Evolutionary conservation across 1,139 yeast genomes (phyloP).

Genomic region (Blastobotrys apis): DNA sequence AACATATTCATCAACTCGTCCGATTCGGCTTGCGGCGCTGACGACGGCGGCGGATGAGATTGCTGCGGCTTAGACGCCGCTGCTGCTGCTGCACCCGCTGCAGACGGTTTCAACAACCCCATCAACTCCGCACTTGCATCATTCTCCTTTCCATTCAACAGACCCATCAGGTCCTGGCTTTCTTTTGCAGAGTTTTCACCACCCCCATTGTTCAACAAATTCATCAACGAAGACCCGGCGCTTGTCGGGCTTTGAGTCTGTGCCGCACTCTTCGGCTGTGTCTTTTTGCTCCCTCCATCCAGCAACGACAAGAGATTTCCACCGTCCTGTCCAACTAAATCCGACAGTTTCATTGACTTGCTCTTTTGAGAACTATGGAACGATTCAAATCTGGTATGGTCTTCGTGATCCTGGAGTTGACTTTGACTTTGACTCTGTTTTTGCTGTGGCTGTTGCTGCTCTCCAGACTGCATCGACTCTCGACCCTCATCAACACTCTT

Average conservation of each 20-base stretch:
- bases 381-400: not conserved
- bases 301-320: not conserved
- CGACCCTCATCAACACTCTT: not conserved
- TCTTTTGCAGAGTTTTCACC: no score
- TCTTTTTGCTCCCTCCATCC: not conserved
- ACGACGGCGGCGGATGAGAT: no score
- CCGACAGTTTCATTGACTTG: not conserved
- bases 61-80: not conserved
- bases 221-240: no score
- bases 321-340: not conserved
- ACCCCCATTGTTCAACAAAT: not conserved
- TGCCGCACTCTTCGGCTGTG: no score
- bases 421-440: not conserved
- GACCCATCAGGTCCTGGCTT: conserved; percentile 7
- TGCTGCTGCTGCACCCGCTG: not conserved
- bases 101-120: conserved; percentile 15
- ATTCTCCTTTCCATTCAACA: conserved; percentile 3
- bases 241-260: no score
- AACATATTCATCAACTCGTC: conserved; percentile 10
- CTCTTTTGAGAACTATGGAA: conserved; percentile 1
- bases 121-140: conserved; percentile 14
- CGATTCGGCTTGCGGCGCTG: not conserved
- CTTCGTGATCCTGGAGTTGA: no score
- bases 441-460: not conserved
- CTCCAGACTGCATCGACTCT: no score